Percentiles rank a stretch among this genome's conserved stretches.
These are phyloP conservation scores for Hypoxylon rubiginosum DNA, from an alignment of 2,329 filamentous ascomycete species.

Conservation along the genomic window DNA sequence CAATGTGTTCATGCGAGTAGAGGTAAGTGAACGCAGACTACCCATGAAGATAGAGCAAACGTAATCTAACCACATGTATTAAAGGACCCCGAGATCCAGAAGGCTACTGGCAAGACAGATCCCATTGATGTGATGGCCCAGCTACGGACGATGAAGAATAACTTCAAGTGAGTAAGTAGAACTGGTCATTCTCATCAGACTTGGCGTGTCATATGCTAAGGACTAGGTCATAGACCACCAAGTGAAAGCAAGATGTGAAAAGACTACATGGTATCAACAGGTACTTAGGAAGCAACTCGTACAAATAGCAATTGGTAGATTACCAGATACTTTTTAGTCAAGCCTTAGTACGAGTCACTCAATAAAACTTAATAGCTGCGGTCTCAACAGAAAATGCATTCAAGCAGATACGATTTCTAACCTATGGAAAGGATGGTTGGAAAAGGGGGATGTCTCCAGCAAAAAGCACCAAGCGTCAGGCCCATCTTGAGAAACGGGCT, in stretches of 20 bases:
- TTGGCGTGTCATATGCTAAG: conserved; percentile 22
- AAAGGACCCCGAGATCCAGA: conserved; percentile 85
- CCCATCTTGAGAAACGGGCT: conserved; percentile 40
- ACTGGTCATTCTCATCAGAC: conserved; percentile 1
- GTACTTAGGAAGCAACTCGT: neutral
- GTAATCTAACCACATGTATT: neutral
- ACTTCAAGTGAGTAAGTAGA: conserved; percentile 69
- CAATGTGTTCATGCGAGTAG: conserved; percentile 95
- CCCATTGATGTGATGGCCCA: conserved; percentile 87
- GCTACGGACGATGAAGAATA: conserved; percentile 92
- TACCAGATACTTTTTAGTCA: neutral
- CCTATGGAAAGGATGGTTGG: neutral
- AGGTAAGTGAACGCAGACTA: conserved; percentile 66
- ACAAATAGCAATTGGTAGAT: neutral
- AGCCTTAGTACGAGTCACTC: neutral
- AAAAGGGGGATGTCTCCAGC: conserved; percentile 48
- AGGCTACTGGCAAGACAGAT: conserved; percentile 83
- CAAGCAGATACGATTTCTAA: neutral
- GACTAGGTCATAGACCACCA: conserved; percentile 45
- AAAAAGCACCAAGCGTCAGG: conserved; percentile 47
- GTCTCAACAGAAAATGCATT: neutral
- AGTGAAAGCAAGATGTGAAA: conserved; percentile 52
- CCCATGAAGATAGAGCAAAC: neutral
- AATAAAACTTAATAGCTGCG: neutral
- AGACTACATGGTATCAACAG: neutral